Conservation (phyloP, 805 yeast species). For the Starmerella roubikii region DNA sequence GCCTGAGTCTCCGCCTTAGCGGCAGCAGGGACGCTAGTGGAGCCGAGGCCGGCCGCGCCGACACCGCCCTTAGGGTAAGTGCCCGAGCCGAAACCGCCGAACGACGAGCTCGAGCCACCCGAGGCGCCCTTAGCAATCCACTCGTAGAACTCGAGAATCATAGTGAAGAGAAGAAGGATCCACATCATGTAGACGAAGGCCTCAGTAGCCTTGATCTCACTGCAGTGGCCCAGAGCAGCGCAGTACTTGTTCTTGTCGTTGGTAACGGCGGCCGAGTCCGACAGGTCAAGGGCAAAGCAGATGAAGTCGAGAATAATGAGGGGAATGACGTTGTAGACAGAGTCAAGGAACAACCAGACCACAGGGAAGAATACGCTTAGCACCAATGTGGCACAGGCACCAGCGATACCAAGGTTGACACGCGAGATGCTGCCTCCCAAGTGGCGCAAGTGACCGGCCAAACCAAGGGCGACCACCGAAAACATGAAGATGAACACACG, state of each 20-base stretch:
- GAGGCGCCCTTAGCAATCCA: conserved; percentile 1
- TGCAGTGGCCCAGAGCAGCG: conserved; percentile 13
- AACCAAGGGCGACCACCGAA: conserved; percentile 66
- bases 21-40: conserved; percentile 1
- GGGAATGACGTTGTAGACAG: background rate
- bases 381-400: conserved; percentile 12
- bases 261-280: conserved; percentile 15
- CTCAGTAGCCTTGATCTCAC: conserved; percentile 11
- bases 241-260: conserved; percentile 7
- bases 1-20: background rate
- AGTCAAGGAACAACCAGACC: conserved; percentile 4
- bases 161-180: conserved; percentile 12
- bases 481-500: conserved; percentile 63
- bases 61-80: background rate
- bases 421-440: conserved; percentile 8
- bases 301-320: conserved; percentile 12
- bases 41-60: conserved; percentile 1
- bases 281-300: conserved; percentile 11
- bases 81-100: conserved; percentile 1
- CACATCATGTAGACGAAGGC: conserved; percentile 18
- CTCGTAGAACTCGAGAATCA: conserved; percentile 12
- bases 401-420: conserved; percentile 15
- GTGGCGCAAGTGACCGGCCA: conserved; percentile 37
- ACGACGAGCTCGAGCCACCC: background rate
- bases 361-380: conserved; percentile 9